These are phyloP conservation scores for Agaricus blazei DNA, from an alignment of 768 basidiomycete species.

Conservation along the genomic window DNA sequence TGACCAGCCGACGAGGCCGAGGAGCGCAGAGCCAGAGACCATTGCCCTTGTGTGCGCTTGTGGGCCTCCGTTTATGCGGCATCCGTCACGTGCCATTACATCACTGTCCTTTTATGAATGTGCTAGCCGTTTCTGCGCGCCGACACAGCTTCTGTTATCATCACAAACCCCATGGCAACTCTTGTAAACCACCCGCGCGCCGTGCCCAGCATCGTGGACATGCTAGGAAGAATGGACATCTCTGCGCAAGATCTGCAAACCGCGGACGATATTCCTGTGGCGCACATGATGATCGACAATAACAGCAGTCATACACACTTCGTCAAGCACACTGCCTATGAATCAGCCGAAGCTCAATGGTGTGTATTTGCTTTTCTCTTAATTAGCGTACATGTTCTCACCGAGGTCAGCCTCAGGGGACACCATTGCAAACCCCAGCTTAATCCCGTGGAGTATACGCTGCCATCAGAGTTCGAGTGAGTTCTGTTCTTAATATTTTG, in stretches of 20 bases:
- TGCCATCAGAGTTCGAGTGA: neutral
- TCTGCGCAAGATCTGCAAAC: conserved; percentile 25
- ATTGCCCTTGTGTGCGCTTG: conserved; percentile 16
- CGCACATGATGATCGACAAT: conserved; percentile 25
- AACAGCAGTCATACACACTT: neutral
- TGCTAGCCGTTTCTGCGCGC: neutral
- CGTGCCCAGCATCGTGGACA: conserved; percentile 14
- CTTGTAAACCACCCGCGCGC: neutral
- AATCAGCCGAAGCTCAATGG: conserved; percentile 25
- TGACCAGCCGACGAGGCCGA: conserved; percentile 55
- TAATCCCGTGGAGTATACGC: neutral
- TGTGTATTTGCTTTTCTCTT: conserved; percentile 9
- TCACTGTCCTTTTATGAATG: neutral
- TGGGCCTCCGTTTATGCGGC: neutral
- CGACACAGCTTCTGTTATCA: neutral
- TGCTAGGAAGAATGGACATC: conserved; percentile 27
- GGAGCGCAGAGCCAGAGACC: conserved; percentile 11
- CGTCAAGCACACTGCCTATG: conserved; percentile 25
- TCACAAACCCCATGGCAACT: neutral
- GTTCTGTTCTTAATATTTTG: neutral
- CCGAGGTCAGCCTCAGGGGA: too few species aligned
- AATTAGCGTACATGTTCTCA: too few species aligned
- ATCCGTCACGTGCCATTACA: too few species aligned
- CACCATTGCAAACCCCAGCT: neutral
- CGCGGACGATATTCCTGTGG: conserved; percentile 26